These are phyloP conservation scores for Candida multigemmis DNA, from an alignment of 805 yeast species.

Conservation along the genomic window DNA sequence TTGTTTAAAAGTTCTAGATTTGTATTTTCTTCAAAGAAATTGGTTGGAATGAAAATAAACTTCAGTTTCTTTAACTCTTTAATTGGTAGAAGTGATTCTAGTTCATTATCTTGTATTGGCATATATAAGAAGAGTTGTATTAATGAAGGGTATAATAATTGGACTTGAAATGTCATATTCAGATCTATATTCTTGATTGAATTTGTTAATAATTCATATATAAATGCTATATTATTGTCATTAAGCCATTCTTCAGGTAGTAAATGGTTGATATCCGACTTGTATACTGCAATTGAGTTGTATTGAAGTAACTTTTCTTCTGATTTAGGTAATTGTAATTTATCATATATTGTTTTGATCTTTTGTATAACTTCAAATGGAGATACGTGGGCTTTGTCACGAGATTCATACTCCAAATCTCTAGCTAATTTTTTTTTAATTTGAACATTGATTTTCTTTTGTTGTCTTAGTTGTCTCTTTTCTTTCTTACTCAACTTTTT, in stretches of 20 bases:
- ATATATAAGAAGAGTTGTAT: conserved; percentile 50
- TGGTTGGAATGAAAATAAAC: conserved; percentile 60
- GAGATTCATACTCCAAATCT: background rate
- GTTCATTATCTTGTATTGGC: conserved; percentile 11
- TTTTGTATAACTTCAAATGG: conserved; percentile 8
- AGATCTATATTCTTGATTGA: conserved; percentile 13
- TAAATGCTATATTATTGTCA: conserved; percentile 57
- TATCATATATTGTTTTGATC: conserved; percentile 10
- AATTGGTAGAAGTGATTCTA: conserved; percentile 15
- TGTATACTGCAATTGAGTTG: conserved; percentile 49
- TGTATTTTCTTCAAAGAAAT: conserved; percentile 34
- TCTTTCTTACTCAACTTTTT: conserved; percentile 10
- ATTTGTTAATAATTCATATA: conserved; percentile 53
- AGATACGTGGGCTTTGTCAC: conserved; percentile 1
- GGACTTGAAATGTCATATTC: conserved; percentile 12
- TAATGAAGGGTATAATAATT: conserved; percentile 48
- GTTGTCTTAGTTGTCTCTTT: conserved; percentile 11
- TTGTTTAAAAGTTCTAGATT: conserved; percentile 45
- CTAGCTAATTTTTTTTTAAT: too few relatives aligned
- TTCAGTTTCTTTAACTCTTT: conserved; percentile 22
- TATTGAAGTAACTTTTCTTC: conserved; percentile 33
- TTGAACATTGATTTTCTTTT: conserved; percentile 14
- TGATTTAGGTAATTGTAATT: conserved; percentile 5
- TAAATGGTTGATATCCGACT: conserved; percentile 49
- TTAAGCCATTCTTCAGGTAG: conserved; percentile 66